A percentile compares a stretch with the other conserved stretches of the same genome.
These are phyloP conservation scores for Pseudocercospora musae DNA, from an alignment of 2,329 filamentous ascomycete species.

Conservation along the genomic window DNA sequence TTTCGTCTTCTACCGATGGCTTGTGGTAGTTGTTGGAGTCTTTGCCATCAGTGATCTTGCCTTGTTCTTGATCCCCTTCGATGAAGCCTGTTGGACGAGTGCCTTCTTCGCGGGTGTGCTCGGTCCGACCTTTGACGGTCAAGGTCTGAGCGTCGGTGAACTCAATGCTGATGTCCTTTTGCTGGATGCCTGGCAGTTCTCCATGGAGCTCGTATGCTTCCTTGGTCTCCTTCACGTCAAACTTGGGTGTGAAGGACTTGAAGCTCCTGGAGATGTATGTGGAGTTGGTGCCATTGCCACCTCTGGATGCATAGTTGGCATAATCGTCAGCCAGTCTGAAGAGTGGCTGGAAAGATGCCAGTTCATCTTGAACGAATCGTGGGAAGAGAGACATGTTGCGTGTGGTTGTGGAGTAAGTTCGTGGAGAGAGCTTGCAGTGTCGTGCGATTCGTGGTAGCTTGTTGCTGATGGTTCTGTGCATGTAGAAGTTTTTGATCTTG, in stretches of 20 bases:
- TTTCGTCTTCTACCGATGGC: slow-evolving; percentile 66
- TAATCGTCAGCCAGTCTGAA: slow-evolving; percentile 50
- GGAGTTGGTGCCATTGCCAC: slow-evolving; percentile 9
- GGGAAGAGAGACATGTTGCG: slow-evolving; percentile 39
- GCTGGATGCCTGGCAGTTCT: slow-evolving; percentile 72
- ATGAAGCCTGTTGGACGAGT: slow-evolving; percentile 50
- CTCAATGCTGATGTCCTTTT: slow-evolving; percentile 72
- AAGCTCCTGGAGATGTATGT: slow-evolving; percentile 28
- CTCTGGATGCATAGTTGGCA: slow-evolving; percentile 35
- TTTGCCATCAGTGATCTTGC: slow-evolving; percentile 32
- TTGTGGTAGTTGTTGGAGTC: slow-evolving; percentile 44
- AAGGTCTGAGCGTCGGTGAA: slow-evolving; percentile 75
- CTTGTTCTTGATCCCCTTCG: slow-evolving; percentile 23
- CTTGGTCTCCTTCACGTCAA: slow-evolving; percentile 71
- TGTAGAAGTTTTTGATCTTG: slow-evolving; percentile 23
- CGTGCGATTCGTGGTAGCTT: slow-evolving; percentile 32
- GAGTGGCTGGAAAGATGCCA: slow-evolving; percentile 36
- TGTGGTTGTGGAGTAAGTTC: slow-evolving; percentile 24
- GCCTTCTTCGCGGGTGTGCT: slow-evolving; percentile 60
- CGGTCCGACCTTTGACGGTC: slow-evolving; percentile 65
- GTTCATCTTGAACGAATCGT: slow-evolving; percentile 36
- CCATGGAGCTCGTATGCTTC: slow-evolving; percentile 72
- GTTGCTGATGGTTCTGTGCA: slow-evolving; percentile 29
- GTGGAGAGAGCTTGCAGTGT: slow-evolving; percentile 24
- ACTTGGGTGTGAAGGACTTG: slow-evolving; percentile 68